phyloP scores from a whole-genome alignment of 345 rosid genomes.

The Aethionema arabicum region DNA sequence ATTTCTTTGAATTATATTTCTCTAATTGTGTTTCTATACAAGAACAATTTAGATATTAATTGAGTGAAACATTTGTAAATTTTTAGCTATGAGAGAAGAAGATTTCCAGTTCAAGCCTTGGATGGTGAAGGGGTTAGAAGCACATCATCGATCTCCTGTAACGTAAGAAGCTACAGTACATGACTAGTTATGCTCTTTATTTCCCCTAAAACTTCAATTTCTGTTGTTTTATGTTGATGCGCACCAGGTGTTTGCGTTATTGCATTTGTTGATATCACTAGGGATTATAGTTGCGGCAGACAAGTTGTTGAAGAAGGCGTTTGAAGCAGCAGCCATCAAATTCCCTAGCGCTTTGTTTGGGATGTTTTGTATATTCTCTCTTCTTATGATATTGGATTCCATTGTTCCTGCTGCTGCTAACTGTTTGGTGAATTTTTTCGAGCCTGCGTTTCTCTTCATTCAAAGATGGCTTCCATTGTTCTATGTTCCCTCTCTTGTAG shows the following conservation, averaged over 20 bases:
- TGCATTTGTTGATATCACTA: constrained; percentile 77
- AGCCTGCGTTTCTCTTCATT: constrained; percentile 81
- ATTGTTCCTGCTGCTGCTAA: constrained; percentile 69
- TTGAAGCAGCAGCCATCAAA: constrained; percentile 77
- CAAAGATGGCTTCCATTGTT: constrained; percentile 98
- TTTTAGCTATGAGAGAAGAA: constrained; percentile 27
- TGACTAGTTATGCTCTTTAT: neutral
- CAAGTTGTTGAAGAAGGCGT: constrained; percentile 65
- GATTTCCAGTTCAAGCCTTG: constrained; percentile 39
- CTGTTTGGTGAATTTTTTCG: constrained; percentile 66
- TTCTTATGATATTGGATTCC: constrained; percentile 60
- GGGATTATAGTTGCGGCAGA: constrained; percentile 82
- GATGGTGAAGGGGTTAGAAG: constrained; percentile 45
- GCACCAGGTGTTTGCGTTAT: constrained; percentile 53
- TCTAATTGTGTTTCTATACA: too few species aligned
- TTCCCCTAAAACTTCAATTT: neutral
- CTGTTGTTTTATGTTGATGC: neutral
- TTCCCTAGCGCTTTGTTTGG: constrained; percentile 96
- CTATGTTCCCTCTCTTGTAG: constrained; percentile 88
- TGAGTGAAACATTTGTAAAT: too few species aligned
- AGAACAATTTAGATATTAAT: too few species aligned
- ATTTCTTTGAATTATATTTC: too few species aligned
- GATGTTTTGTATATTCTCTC: constrained; percentile 93
- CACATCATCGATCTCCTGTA: constrained; percentile 48
- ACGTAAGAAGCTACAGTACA: constrained; percentile 32